These are phyloP conservation scores for Phtheirospermum japonicum DNA, from an alignment of 257 asterid species.

Conservation along the genomic window DNA sequence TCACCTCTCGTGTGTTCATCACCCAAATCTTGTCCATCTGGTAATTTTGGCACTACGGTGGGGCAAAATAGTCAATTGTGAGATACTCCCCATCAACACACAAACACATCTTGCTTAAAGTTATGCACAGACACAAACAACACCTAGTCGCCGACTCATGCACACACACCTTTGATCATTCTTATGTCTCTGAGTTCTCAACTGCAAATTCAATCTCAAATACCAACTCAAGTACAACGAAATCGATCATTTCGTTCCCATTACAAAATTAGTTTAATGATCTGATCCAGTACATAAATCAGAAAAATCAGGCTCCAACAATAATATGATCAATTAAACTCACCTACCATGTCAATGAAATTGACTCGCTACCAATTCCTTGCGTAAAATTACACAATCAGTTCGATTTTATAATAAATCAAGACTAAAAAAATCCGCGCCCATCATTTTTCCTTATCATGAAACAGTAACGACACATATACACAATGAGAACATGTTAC, in stretches of 20 bases:
- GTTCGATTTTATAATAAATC: too few relatives aligned
- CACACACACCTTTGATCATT: neutral
- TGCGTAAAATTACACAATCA: too few relatives aligned
- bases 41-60: too few relatives aligned
- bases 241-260: neutral
- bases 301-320: neutral
- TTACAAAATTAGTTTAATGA: neutral
- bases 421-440: conserved; percentile 5
- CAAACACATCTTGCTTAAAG: too few relatives aligned
- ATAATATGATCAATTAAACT: neutral
- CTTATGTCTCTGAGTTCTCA: neutral
- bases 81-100: too few relatives aligned
- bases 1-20: too few relatives aligned
- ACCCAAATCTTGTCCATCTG: too few relatives aligned
- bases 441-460: neutral
- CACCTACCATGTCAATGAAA: conserved; percentile 2
- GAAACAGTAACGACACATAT: conserved; percentile 4
- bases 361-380: too few relatives aligned
- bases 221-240: neutral
- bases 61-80: too few relatives aligned
- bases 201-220: neutral
- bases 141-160: neutral
- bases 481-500: conserved; percentile 4
- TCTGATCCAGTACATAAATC: conserved; percentile 6
- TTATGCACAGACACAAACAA: too few relatives aligned